Percentiles rank a stretch among this genome's conserved stretches.
Evolutionary conservation across 495 filamentous ascomycete species (phyloP).

Genomic region (Viridothelium virens): DNA sequence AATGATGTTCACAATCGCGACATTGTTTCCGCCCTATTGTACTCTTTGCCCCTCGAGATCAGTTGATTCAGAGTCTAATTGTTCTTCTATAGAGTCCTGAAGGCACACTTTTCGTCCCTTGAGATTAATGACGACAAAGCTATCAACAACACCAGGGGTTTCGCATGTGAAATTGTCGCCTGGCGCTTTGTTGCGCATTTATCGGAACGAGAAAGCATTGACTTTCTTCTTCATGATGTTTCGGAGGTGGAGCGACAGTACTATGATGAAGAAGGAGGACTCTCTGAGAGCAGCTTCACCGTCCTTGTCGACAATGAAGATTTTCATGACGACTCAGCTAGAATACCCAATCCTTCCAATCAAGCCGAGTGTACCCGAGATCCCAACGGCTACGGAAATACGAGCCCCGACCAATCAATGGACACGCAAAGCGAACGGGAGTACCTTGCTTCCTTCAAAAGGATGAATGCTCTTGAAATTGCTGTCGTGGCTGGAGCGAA

Average conservation of each 20-base stretch:
- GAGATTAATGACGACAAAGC: conserved; percentile 55
- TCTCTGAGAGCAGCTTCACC: conserved; percentile 22
- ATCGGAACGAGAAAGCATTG: conserved; percentile 71
- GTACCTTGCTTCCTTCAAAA: conserved; percentile 52
- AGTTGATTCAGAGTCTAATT: conserved; percentile 11
- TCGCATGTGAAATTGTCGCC: conserved; percentile 85
- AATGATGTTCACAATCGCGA: conserved; percentile 60
- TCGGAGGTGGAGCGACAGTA: background rate
- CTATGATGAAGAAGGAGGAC: background rate
- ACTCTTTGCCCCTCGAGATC: conserved; percentile 26
- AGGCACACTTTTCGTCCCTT: conserved; percentile 51
- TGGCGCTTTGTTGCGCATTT: conserved; percentile 79
- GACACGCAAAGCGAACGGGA: background rate
- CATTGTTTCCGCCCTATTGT: conserved; percentile 75
- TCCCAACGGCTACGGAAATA: background rate
- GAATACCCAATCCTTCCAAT: background rate
- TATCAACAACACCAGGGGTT: conserved; percentile 65
- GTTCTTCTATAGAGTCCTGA: conserved; percentile 55
- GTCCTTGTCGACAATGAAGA: background rate
- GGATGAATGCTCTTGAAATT: conserved; percentile 83
- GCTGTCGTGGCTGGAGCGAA: conserved; percentile 84
- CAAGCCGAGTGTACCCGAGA: background rate
- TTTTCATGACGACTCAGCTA: conserved; percentile 12
- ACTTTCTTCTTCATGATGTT: conserved; percentile 47
- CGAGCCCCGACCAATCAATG: background rate